A percentile compares a stretch with the other conserved stretches of the same genome.
Conservation (phyloP, 352 stramenopile genomes). For the Pythium dissimile region DNA sequence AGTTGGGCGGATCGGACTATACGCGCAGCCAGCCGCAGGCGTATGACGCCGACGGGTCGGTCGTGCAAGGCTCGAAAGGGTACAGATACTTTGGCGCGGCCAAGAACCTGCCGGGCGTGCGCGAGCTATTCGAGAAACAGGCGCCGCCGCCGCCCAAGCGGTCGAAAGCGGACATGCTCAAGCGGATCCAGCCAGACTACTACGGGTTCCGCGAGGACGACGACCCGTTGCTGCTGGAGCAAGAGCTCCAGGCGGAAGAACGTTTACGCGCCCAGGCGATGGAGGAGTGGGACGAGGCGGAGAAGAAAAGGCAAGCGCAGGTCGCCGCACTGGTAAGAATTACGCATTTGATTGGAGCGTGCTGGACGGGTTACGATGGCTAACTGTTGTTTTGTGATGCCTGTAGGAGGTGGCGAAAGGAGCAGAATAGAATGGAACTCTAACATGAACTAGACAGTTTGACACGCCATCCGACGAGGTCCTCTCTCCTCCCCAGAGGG, state of each 20-base stretch:
- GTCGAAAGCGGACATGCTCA: constrained; percentile 84
- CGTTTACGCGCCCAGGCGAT: constrained; percentile 46
- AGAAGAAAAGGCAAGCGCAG: constrained; percentile 33
- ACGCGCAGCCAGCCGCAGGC: constrained; percentile 69
- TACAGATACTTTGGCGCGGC: constrained; percentile 98
- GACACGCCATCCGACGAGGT: too few species aligned
- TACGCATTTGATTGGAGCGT: too few species aligned
- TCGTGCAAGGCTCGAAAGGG: constrained; percentile 64
- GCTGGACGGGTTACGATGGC: too few species aligned
- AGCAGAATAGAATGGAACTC: too few species aligned
- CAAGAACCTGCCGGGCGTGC: constrained; percentile 94
- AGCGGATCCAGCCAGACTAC: constrained; percentile 87
- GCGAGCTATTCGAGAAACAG: constrained; percentile 92
- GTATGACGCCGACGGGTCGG: constrained; percentile 69
- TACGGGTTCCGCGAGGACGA: constrained; percentile 74
- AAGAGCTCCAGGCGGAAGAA: constrained; percentile 45
- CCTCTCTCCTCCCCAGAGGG: too few species aligned
- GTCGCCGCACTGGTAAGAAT: constrained; percentile 5
- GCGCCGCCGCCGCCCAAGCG: constrained; percentile 55
- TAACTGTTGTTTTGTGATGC: too few species aligned
- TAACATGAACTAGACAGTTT: too few species aligned
- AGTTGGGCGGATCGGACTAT: constrained; percentile 91
- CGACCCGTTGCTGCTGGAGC: constrained; percentile 46
- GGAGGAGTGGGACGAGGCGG: constrained; percentile 48
- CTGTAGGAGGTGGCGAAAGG: neutral